Conservation (phyloP, 805 yeast species). For the Kazachstania martiniae region DNA sequence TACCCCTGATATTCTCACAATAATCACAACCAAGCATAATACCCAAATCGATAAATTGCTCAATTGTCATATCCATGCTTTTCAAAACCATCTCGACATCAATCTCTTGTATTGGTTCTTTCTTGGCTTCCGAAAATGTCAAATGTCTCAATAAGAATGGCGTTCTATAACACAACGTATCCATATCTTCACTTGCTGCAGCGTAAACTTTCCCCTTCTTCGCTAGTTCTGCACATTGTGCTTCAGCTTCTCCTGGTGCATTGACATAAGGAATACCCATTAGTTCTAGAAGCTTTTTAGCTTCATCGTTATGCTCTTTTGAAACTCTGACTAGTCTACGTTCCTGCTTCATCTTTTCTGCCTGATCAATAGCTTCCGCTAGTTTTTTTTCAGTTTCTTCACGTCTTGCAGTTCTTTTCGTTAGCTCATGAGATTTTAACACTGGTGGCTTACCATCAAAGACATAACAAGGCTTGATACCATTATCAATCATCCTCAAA, state of each 20-base stretch:
- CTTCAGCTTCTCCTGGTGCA: constrained; percentile 98
- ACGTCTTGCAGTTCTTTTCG: constrained; percentile 68
- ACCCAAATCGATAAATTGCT: constrained; percentile 81
- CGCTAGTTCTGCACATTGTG: constrained; percentile 93
- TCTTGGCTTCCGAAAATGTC: constrained; percentile 89
- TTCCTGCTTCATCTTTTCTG: constrained; percentile 62
- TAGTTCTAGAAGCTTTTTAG: constrained; percentile 61
- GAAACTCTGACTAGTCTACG: constrained; percentile 85
- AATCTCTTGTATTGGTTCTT: constrained; percentile 83
- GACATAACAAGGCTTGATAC: constrained; percentile 93
- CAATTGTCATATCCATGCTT: constrained; percentile 62
- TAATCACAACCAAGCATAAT: constrained; percentile 94
- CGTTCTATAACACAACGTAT: constrained; percentile 85
- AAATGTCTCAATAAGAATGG: constrained; percentile 77
- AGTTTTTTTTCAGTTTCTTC: constrained; percentile 74
- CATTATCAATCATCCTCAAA: constrained; percentile 75
- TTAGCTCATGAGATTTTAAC: constrained; percentile 84
- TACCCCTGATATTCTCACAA: constrained; percentile 88
- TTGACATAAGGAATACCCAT: constrained; percentile 94
- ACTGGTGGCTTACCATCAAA: constrained; percentile 98
- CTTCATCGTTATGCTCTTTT: constrained; percentile 87
- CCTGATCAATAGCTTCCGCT: constrained; percentile 63
- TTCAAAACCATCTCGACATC: constrained; percentile 55
- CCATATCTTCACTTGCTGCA: constrained; percentile 99
- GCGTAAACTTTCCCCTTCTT: constrained; percentile 86